Percentiles rank a stretch among this genome's conserved stretches.
These are phyloP conservation scores for Chalaropsis ovoidea DNA, from an alignment of 2,329 filamentous ascomycete genomes.

Conservation along the genomic window DNA sequence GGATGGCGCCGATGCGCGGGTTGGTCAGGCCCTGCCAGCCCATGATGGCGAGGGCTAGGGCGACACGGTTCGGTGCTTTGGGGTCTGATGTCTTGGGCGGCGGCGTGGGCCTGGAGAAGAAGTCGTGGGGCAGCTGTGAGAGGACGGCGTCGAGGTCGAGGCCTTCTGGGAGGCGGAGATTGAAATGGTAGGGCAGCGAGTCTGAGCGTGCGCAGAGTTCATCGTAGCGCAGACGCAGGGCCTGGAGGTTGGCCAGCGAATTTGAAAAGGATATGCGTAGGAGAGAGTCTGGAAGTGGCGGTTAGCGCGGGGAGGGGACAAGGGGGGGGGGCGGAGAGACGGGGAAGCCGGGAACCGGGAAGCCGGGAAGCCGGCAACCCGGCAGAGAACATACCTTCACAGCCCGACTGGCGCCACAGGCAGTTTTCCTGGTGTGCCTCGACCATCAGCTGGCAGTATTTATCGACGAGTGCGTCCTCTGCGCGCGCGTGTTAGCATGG, in stretches of 20 bases:
- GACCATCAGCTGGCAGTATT: slow-evolving; percentile 63
- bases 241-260: slow-evolving; percentile 46
- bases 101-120: slow-evolving; percentile 42
- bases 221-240: slow-evolving; percentile 54
- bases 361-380: neutral
- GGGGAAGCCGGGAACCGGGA: no score
- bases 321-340: no score
- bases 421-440: slow-evolving; percentile 71
- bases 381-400: slow-evolving; percentile 53
- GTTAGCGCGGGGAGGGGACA: neutral
- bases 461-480: slow-evolving; percentile 60
- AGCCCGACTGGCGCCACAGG: slow-evolving; percentile 78
- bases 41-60: slow-evolving; percentile 58
- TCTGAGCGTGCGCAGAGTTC: slow-evolving; percentile 46
- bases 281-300: slow-evolving; percentile 41
- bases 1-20: slow-evolving; percentile 47
- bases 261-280: slow-evolving; percentile 55
- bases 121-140: slow-evolving; percentile 42
- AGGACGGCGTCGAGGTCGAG: slow-evolving; percentile 44
- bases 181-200: slow-evolving; percentile 53
- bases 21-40: slow-evolving; percentile 63
- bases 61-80: slow-evolving; percentile 43
- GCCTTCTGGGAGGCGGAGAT: slow-evolving; percentile 46
- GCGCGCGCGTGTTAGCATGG: slow-evolving; percentile 27
- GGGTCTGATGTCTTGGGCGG: slow-evolving; percentile 31